Base-by-base conservation (phyloP, 2,329 filamentous ascomycete species). In the Sporothrix brunneoviolacea region DNA sequence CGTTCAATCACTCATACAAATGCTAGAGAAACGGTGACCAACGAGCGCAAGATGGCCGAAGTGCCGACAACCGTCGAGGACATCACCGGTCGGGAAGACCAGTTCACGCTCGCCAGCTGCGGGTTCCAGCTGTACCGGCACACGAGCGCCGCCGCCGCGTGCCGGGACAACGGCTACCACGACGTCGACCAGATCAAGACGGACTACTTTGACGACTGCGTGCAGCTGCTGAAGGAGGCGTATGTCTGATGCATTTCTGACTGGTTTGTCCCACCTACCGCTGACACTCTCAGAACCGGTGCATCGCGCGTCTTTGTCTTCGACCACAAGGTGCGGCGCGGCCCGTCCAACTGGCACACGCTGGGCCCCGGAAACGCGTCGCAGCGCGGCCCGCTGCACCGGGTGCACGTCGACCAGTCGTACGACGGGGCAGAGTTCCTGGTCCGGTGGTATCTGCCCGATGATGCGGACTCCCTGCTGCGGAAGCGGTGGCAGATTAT, bases 241-340 rank as follows among this genome's bases (percentile, higher is more conserved):
- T 52, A 22, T 18, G 50, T n/a, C n/a, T n/a, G n/a, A n/a, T n/a
- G n/a, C n/a, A n/a, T n/a, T n/a, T n/a, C n/a, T n/a, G n/a, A n/a
- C n/a, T n/a, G n/a, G n/a, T n/a, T n/a, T n/a, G n/a, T n/a, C n/a
- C n/a, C n/a, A n/a, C n/a, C n/a, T n/a, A n/a, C n/a, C n/a, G n/a
- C n/a, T n/a, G n/a, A n/a, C n/a, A n/a, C n/a, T n/a, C n/a, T 45
- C 7, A 53, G 45, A 27, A 83, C 79, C 15, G 79, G 79, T 3
- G 78, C 73, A 2, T 63, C 62, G 24, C 71, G 73, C 19, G 64
- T 82, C 56, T 73, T 78, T 67, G 79, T 83, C 61, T 84, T 83
- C 60, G 77, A 82, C 65, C 82, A 89, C 65, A 88, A 84, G 10
- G 81, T 88, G 57, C 80, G 86, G 32, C 63, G 65, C 39, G 68